Conservation (phyloP, 352 stramenopile genomes). For the Plasmopara halstedii region DNA sequence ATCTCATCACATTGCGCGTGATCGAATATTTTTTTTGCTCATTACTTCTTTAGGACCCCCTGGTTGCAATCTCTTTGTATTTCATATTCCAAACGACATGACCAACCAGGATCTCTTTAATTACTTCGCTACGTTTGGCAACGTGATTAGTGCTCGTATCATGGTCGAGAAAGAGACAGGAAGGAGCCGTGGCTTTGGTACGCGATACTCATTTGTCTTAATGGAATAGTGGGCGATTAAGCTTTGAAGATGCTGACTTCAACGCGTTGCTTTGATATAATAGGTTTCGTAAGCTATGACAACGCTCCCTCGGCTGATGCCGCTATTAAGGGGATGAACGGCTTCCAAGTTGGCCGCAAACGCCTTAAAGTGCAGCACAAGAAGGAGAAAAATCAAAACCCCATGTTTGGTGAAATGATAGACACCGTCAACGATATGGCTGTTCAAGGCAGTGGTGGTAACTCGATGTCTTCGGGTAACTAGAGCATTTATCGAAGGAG, state of each 20-base stretch:
- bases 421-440: conserved; percentile 44
- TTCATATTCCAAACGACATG: conserved; percentile 98
- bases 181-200: conserved; percentile 91
- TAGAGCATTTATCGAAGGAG: conserved; percentile 17
- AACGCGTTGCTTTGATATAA: neutral
- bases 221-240: neutral
- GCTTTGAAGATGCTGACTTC: neutral
- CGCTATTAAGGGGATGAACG: conserved; percentile 95
- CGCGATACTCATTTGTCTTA: conserved; percentile 4
- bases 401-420: conserved; percentile 65
- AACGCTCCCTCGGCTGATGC: conserved; percentile 85
- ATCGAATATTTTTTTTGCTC: conserved; percentile 34
- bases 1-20: conserved; percentile 38
- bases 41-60: conserved; percentile 73
- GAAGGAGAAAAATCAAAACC: conserved; percentile 78
- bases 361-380: conserved; percentile 95
- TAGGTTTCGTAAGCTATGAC: conserved; percentile 96
- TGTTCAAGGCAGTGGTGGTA: conserved; percentile 20
- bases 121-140: conserved; percentile 93
- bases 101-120: conserved; percentile 96
- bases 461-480: conserved; percentile 33
- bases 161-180: conserved; percentile 96
- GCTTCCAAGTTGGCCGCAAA: conserved; percentile 94
- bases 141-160: conserved; percentile 93
- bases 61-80: conserved; percentile 97